A percentile compares a stretch with the other conserved stretches of the same genome.
Evolutionary conservation across 768 basidiomycete species (phyloP).

Genomic region (Lactarius hatsudake): DNA sequence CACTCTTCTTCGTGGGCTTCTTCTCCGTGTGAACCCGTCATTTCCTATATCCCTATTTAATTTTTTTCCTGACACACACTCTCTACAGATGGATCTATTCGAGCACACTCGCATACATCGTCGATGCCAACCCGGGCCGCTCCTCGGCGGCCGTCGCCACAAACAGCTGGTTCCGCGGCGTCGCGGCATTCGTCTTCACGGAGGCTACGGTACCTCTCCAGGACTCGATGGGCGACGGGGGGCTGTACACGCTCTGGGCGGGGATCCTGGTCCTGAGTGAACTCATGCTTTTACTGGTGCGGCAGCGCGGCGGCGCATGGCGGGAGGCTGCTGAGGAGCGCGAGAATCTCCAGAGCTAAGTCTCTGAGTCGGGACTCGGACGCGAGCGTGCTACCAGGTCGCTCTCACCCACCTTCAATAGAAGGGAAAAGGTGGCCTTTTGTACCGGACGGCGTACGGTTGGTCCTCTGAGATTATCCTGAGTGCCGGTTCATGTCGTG

Average conservation of each 20-base stretch:
- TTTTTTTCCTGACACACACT: not conserved
- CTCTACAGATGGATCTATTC: slow-evolving; percentile 54
- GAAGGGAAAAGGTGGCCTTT: no score
- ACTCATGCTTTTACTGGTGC: slow-evolving; percentile 56
- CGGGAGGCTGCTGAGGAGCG: slow-evolving; percentile 47
- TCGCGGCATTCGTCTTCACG: slow-evolving; percentile 61
- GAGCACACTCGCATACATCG: slow-evolving; percentile 77
- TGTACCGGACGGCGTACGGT: no score
- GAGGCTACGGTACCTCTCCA: slow-evolving; percentile 69
- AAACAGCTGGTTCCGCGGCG: slow-evolving; percentile 75
- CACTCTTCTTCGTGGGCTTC: slow-evolving; percentile 72
- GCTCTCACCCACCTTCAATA: no score
- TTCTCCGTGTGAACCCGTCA: slow-evolving; percentile 57
- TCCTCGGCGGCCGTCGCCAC: slow-evolving; percentile 72
- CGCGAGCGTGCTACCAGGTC: not conserved
- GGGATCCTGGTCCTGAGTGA: slow-evolving; percentile 53
- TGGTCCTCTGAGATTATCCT: no score
- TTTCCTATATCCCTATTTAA: slow-evolving; percentile 5
- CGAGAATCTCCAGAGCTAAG: slow-evolving; percentile 32
- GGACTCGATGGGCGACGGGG: slow-evolving; percentile 73
- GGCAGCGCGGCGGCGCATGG: slow-evolving; percentile 59
- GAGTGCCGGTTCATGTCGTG: no score
- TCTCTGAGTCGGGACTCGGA: not conserved
- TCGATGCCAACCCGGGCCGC: slow-evolving; percentile 81
- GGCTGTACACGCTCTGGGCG: slow-evolving; percentile 69